Conservation (phyloP, 805 yeast genomes). For the Pichia pseudocactophila region DNA sequence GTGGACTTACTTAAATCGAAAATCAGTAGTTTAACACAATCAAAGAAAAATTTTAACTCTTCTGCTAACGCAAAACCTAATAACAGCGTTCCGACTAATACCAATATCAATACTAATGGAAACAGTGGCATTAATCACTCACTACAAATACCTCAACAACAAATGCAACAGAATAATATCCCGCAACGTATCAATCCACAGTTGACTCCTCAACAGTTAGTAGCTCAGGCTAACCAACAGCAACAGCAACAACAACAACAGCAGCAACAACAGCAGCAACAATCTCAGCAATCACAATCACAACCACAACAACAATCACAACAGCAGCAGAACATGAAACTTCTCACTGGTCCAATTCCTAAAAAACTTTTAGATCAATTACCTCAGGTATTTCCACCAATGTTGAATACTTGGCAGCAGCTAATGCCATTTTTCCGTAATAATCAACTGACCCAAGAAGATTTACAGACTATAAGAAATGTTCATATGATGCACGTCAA, state of each 20-base stretch:
- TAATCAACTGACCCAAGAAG: conserved; percentile 48
- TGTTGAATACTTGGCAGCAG: conserved; percentile 74
- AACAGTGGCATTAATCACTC: not conserved
- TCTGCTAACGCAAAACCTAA: conserved; percentile 11
- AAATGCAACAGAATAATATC: conserved; percentile 12
- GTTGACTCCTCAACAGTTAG: too few species aligned
- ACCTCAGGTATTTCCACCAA: conserved; percentile 65
- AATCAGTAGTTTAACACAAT: conserved; percentile 30
- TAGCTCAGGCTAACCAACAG: not conserved
- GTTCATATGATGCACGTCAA: conserved; percentile 62
- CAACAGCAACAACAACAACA: conserved; percentile 13
- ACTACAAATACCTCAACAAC: conserved; percentile 9
- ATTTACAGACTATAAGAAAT: conserved; percentile 51
- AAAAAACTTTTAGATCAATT: conserved; percentile 52
- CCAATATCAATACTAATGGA: too few species aligned
- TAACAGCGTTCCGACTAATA: too few species aligned
- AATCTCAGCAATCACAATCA: conserved; percentile 7
- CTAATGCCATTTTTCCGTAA: conserved; percentile 52
- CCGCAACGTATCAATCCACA: too few species aligned
- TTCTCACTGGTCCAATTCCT: conserved; percentile 68
- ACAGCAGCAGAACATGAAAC: conserved; percentile 26
- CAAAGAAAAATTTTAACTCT: conserved; percentile 20
- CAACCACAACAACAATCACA: conserved; percentile 14
- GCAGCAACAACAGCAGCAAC: conserved; percentile 3
- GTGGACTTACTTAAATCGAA: conserved; percentile 38